Evolutionary conservation across 352 stramenopile genomes (phyloP).

Genomic region (Detonula confervacea): DNA sequence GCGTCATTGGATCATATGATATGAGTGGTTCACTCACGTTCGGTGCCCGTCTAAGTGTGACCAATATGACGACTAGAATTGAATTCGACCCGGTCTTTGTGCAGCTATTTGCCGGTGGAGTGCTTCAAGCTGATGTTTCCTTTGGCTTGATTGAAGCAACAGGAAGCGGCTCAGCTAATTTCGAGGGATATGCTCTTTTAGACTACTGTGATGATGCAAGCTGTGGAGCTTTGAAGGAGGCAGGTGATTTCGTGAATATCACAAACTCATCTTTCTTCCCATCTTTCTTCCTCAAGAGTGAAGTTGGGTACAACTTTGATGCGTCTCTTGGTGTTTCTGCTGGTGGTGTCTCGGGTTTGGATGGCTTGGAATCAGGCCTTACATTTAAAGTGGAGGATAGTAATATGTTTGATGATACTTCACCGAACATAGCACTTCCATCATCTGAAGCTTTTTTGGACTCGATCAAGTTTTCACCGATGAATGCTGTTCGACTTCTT

Average conservation of each 20-base stretch:
- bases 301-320: slow-evolving; percentile 8
- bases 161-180: background rate
- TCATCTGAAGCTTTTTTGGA: slow-evolving; percentile 27
- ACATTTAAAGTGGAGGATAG: slow-evolving; percentile 23
- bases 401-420: slow-evolving; percentile 42
- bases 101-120: slow-evolving; percentile 19
- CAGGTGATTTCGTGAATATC: background rate
- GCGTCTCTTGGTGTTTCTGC: background rate
- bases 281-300: slow-evolving; percentile 33
- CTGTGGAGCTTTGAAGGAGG: background rate
- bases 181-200: slow-evolving; percentile 10
- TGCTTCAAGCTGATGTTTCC: slow-evolving; percentile 10
- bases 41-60: slow-evolving; percentile 24
- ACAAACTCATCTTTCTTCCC: background rate
- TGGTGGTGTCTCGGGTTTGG: slow-evolving; percentile 7
- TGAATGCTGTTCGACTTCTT: slow-evolving; percentile 13
- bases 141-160: slow-evolving; percentile 40
- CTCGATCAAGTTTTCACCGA: slow-evolving; percentile 39
- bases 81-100: slow-evolving; percentile 44
- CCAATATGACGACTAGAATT: background rate
- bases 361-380: slow-evolving; percentile 30
- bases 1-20: slow-evolving; percentile 13
- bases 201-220: background rate
- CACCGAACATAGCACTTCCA: slow-evolving; percentile 19
- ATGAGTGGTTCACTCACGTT: slow-evolving; percentile 32